phyloP scores from a whole-genome alignment of 306 rosid genomes.

The Fragaria iinumae region DNA sequence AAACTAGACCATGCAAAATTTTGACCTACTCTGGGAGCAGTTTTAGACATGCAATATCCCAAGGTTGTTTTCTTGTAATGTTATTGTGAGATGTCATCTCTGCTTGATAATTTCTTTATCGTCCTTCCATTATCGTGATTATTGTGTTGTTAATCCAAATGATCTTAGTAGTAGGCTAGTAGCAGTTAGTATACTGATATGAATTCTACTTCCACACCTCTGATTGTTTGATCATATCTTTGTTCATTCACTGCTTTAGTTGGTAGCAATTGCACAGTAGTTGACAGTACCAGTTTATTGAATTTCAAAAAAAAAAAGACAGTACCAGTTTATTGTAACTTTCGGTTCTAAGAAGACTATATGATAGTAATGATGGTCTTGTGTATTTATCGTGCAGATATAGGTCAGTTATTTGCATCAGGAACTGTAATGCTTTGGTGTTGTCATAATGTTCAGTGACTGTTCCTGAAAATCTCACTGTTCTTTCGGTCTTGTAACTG shows the following conservation, averaged over 20 bases:
- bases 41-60: constrained; percentile 22
- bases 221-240: constrained; percentile 1
- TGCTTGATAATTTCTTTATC: background rate
- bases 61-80: constrained; percentile 24
- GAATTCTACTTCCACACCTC: background rate
- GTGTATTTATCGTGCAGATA: background rate
- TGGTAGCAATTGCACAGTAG: background rate
- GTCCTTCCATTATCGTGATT: background rate
- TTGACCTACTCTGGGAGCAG: constrained; percentile 25
- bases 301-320: background rate
- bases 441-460: background rate
- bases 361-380: background rate
- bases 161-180: background rate
- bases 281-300: background rate
- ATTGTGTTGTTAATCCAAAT: background rate
- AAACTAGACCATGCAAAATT: constrained; percentile 32
- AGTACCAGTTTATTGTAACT: background rate
- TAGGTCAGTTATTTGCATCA: background rate
- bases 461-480: background rate
- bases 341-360: too few relatives aligned
- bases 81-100: constrained; percentile 8
- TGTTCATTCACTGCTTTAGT: background rate
- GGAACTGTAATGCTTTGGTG: background rate
- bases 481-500: background rate
- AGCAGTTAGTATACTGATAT: background rate